phyloP scores from a whole-genome alignment of 2,329 filamentous ascomycete genomes.

The Cercospora sp. region DNA sequence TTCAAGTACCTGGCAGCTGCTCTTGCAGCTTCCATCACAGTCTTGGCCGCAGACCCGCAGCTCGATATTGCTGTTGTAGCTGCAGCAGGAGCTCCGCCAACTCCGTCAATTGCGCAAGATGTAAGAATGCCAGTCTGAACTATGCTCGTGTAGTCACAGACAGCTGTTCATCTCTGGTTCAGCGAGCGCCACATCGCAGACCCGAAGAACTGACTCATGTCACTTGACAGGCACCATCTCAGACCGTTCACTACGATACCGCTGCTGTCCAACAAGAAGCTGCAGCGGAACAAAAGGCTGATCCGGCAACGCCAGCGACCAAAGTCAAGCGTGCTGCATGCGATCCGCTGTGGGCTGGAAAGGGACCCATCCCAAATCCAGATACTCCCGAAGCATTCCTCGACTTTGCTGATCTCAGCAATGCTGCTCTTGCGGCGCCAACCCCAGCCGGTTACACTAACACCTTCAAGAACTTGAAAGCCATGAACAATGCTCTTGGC shows the following conservation, averaged over 20 bases:
- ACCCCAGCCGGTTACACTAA: conserved; percentile 16
- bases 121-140: not conserved
- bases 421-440: conserved; percentile 19
- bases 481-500: conserved; percentile 19
- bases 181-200: not conserved
- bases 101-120: conserved; percentile 12
- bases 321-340: conserved; percentile 19
- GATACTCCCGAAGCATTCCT: conserved; percentile 18
- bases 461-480: conserved; percentile 20
- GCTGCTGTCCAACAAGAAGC: not conserved
- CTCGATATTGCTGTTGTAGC: conserved; percentile 19
- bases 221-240: not conserved
- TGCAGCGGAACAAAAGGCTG: conserved; percentile 16
- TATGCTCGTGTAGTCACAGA: not conserved
- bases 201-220: not conserved
- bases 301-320: not conserved
- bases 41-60: not conserved
- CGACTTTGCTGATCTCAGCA: conserved; percentile 22
- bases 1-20: conserved; percentile 5
- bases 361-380: conserved; percentile 12
- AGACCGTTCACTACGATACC: conserved; percentile 14
- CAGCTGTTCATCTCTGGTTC: not conserved
- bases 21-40: not conserved
- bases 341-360: conserved; percentile 10
- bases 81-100: conserved; percentile 13